A percentile compares a stretch with the other conserved stretches of the same genome.
Conservation (phyloP, 257 asterid species). For the Scutellaria galericulata region DNA sequence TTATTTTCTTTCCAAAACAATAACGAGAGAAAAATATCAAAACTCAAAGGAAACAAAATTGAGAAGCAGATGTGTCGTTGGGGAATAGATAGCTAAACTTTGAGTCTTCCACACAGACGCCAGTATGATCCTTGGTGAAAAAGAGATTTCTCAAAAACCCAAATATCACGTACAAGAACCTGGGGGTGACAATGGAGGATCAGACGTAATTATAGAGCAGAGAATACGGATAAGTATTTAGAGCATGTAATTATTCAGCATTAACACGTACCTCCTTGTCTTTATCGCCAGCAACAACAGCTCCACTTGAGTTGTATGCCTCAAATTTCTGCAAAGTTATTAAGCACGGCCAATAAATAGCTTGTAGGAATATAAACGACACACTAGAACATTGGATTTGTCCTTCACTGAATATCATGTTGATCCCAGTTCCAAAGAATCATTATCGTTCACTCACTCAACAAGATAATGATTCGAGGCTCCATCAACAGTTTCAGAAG, state of each 20-base stretch:
- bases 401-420: not conserved
- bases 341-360: constrained; percentile 19
- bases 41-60: constrained; percentile 27
- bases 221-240: not conserved
- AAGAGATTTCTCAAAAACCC: constrained; percentile 95
- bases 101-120: constrained; percentile 98
- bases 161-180: constrained; percentile 92
- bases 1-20: not conserved
- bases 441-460: not conserved
- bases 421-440: not conserved
- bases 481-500: too few species aligned
- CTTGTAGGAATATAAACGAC: not conserved
- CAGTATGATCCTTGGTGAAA: constrained; percentile 80
- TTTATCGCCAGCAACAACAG: constrained; percentile 83
- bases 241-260: constrained; percentile 1
- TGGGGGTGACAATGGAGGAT: constrained; percentile 35
- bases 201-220: constrained; percentile 2
- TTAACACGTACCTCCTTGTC: constrained; percentile 72
- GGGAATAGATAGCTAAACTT: constrained; percentile 38
- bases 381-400: not conserved
- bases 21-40: constrained; percentile 13
- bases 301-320: constrained; percentile 78
- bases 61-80: constrained; percentile 17
- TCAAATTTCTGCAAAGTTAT: constrained; percentile 76
- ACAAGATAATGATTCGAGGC: too few species aligned